Base-by-base conservation (phyloP, 164 flowering plant genomes). In the Berberis vulgaris region DNA sequence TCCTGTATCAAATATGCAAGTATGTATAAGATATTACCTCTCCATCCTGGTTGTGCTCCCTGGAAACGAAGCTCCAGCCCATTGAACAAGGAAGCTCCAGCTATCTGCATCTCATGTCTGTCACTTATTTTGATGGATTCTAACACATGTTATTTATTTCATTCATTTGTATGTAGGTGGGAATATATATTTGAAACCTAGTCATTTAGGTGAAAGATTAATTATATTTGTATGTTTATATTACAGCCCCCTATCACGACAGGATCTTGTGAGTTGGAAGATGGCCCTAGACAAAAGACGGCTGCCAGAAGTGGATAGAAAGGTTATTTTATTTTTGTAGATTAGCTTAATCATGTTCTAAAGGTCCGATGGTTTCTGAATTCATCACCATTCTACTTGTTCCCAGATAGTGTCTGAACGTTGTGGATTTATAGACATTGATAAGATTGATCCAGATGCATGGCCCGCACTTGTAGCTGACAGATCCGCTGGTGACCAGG, bases 201-300 rank as follows among this genome's bases (percentile, higher is more conserved):
- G 50, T 47, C 50, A 47, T 47, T 47, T 1, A 47, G 50, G 26
- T 26, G 26, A 6, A 6, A 47, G 10, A 7, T 11, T 47, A 47
- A 47, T 47, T 11, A 2, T 47, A 47, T 47, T 1, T 11, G 4
- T 52, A 11, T 26, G n/a, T 26, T 52, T 7, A 57, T 68, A 0
- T 67, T 84, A 69, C 89, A 94, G 99, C 73, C 85, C 90, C 54
- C 72, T 95, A 54, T 95, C 97, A 63, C 99, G 97, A 49, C 97
- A 95, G 76, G 97, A 91, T 81, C 97, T 95, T 76, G 86, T 95
- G 45, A 85, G 94, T 71, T 95, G 97, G 99, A 95, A 91, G 77
- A 87, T 91, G 86, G 93, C 96, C 62, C 71, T 87, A 10, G 96
- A 89, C 64, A 89, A 81, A 74, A 81, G 78, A 61, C 84, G 82